Evolutionary conservation across 176 grass and related monocot species (phyloP).

Genomic region (Coix lacrymajobi): DNA sequence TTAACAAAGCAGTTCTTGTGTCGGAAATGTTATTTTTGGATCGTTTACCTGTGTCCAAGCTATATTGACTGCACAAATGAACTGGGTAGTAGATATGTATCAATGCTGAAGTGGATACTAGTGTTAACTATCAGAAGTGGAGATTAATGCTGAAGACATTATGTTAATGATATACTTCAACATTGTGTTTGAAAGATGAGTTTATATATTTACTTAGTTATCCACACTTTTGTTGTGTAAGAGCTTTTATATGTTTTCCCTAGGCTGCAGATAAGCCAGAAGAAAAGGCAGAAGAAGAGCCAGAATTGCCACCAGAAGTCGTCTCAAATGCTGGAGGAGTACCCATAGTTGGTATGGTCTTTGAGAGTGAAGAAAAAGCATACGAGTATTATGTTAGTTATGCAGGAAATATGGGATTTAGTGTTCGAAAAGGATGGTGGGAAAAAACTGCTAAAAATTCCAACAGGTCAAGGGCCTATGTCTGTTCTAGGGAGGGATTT

Average conservation of each 20-base stretch:
- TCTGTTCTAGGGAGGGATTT: conserved; percentile 87
- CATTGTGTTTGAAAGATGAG: background rate
- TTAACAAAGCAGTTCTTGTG: background rate
- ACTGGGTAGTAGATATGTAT: background rate
- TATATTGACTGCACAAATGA: background rate
- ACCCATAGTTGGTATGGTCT: conserved; percentile 84
- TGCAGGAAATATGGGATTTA: conserved; percentile 75
- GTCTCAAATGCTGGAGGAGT: conserved; percentile 73
- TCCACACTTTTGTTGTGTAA: conserved; percentile 14
- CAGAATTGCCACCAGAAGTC: conserved; percentile 57
- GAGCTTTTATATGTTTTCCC: background rate
- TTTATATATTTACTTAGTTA: background rate
- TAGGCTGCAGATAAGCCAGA: conserved; percentile 62
- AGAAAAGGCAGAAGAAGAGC: conserved; percentile 54
- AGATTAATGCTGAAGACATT: background rate
- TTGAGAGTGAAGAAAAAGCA: conserved; percentile 80
- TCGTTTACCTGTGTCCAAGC: background rate
- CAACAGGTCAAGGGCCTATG: conserved; percentile 65
- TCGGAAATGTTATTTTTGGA: background rate
- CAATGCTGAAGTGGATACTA: background rate
- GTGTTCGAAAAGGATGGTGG: conserved; percentile 79
- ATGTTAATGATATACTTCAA: background rate
- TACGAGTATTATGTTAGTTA: conserved; percentile 87
- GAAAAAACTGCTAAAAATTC: conserved; percentile 80
- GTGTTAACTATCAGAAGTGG: background rate